Evolutionary conservation across 768 basidiomycete species (phyloP), one percentile per base, ranked within the genome.

Genomic region (Mycena chlorophos): DNA sequence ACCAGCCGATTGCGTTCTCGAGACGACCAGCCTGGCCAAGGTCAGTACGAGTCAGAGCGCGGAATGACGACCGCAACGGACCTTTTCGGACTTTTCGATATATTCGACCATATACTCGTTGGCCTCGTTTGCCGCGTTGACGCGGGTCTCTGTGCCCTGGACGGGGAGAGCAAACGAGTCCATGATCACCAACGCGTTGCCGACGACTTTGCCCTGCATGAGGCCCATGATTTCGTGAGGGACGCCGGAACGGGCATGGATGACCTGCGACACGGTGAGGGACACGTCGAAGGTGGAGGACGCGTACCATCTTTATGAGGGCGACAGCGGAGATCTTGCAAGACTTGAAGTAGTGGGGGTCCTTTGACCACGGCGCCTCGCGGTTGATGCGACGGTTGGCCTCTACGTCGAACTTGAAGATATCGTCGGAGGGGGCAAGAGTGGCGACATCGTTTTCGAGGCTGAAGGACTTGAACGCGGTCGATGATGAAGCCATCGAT

Each of bases 141-240:
- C 96, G 50, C 96, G 87, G 40, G 97, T 98, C 71, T 98, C 97
- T 0, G 97, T 99, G 14, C 97, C 97, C 70, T 97, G 92, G 2
- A 98, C 96, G 1, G 97, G 97, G 3, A 99, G 78, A 4, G 97
- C 95, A 62, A 98, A 98, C 12, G 93, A 94, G 71, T 99, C 97
- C 84, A 97, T 88, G 67, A 99, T 86, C 14, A 91, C 86, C 31
- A 90, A 75, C 1, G 87, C 78, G 58, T 86, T 86, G 2, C 84
- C 88, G 8, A 91, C 75, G 31, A 97, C 88, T 73, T 97, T 96
- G 54, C 95, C 95, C 72, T 97, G 95, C 94, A 99, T 97, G 28
- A 98, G 82, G 10, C 96, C 96, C 96, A 99, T 99, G 68, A 99
- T 97, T 74, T 99, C 96, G 75, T 98, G 92, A 55, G 90, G 89